Conservation (phyloP, 257 asterid species). For the Nicotiana undulata region DNA sequence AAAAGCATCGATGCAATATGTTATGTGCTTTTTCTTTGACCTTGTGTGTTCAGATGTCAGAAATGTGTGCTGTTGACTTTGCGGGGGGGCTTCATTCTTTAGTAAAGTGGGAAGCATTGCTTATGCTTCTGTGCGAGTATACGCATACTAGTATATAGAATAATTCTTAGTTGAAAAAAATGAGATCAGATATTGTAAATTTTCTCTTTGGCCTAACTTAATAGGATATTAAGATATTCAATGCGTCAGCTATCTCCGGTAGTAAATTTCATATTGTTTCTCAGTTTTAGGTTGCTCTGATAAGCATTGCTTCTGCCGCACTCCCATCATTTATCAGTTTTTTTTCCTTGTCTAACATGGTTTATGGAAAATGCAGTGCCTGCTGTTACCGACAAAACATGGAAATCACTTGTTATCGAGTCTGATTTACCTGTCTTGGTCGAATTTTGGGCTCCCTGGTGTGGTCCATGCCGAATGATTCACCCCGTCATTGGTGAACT, state of each 20-base stretch:
- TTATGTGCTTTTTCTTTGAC: not conserved
- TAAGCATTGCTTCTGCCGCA: not conserved
- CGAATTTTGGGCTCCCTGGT: slow-evolving; percentile 99
- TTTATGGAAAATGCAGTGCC: slow-evolving; percentile 44
- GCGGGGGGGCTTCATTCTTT: not conserved
- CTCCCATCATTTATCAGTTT: not conserved
- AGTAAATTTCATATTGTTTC: not conserved
- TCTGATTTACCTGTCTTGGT: slow-evolving; percentile 61
- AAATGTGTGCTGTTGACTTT: not conserved
- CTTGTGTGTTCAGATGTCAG: not conserved
- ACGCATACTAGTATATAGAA: not conserved
- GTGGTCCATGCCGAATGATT: slow-evolving; percentile 94
- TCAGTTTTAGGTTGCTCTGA: not conserved
- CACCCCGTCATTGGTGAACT: slow-evolving; percentile 75
- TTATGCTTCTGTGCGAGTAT: not conserved
- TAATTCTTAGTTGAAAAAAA: not conserved
- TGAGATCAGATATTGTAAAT: not conserved
- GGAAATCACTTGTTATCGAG: slow-evolving; percentile 59
- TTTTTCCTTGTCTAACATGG: slow-evolving; percentile 10
- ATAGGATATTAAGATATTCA: not conserved
- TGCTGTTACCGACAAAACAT: slow-evolving; percentile 42
- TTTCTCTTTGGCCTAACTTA: not conserved
- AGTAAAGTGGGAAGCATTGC: not conserved
- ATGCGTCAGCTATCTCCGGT: not conserved
- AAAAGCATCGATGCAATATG: not conserved